Conservation (phyloP, 1,139 yeast genomes). For the Protomyces inouyei region DNA sequence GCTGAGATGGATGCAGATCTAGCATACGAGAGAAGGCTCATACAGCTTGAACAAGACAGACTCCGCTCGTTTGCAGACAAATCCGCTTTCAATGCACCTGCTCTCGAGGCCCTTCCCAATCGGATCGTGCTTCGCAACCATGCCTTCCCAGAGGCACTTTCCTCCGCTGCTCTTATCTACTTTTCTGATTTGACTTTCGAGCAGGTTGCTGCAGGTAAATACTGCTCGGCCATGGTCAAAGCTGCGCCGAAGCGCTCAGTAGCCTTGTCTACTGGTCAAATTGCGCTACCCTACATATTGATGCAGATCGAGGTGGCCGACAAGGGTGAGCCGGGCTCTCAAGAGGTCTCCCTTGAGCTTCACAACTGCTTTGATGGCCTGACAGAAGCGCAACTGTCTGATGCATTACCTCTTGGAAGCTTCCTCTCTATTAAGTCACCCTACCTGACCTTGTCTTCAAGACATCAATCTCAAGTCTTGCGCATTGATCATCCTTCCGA, state of each 20-base stretch:
- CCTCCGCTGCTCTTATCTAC: neutral
- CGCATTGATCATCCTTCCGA: constrained; percentile 22
- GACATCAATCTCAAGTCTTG: neutral
- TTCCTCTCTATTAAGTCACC: constrained; percentile 8
- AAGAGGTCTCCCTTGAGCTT: neutral
- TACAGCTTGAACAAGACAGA: neutral
- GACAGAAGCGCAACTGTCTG: constrained; percentile 1
- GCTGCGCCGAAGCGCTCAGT: neutral
- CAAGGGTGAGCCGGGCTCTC: neutral
- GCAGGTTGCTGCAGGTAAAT: neutral
- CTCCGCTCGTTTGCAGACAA: neutral
- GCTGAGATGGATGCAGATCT: neutral
- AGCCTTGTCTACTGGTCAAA: neutral
- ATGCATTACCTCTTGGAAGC: constrained; percentile 7
- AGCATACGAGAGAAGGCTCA: neutral
- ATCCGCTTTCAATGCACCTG: neutral
- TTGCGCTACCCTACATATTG: neutral
- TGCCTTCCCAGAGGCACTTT: neutral
- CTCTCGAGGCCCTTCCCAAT: neutral
- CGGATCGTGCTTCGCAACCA: neutral
- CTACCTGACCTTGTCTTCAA: neutral
- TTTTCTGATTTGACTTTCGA: neutral
- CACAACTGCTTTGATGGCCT: constrained; percentile 3
- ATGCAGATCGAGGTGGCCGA: neutral
- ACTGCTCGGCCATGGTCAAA: neutral